Evolutionary conservation across 306 rosid genomes (phyloP).

Genomic region (Gynostemma pentaphyllum): DNA sequence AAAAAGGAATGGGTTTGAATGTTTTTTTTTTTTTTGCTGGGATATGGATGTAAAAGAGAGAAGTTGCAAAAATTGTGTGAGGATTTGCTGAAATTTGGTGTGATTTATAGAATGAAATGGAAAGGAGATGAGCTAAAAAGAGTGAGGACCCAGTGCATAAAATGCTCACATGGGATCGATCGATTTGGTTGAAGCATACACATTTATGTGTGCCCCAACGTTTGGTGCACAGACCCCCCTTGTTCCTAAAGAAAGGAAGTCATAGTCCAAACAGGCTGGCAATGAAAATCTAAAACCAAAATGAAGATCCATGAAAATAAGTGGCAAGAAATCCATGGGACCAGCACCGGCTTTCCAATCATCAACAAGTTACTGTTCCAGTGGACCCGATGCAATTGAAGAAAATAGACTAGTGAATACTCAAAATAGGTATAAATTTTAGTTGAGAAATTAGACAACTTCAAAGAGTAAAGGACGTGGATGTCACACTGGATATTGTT

Average conservation of each 20-base stretch:
- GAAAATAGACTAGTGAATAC: neutral
- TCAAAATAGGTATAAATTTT: neutral
- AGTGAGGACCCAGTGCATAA: neutral
- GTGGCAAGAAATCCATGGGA: no score
- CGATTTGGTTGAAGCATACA: neutral
- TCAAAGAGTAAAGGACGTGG: neutral
- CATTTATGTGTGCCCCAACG: neutral
- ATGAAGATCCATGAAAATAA: neutral
- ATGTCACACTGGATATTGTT: neutral
- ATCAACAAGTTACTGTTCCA: neutral
- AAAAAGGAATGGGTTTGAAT: neutral
- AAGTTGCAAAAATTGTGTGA: neutral
- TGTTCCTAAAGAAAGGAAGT: neutral
- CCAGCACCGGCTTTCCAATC: neutral
- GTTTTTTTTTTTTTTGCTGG: neutral
- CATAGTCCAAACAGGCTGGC: slow-evolving; percentile 2
- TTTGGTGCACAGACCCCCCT: neutral
- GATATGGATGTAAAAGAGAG: neutral
- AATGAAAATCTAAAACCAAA: neutral
- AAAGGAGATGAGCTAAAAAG: neutral
- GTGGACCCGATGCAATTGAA: neutral
- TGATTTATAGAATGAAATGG: neutral
- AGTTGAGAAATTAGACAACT: neutral
- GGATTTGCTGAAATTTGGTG: neutral
- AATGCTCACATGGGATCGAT: slow-evolving; percentile 8